Percentiles rank a stretch among this genome's conserved stretches.
Evolutionary conservation across 1,139 yeast species (phyloP).

Genomic region (Geotrichum cucujoidarum): DNA sequence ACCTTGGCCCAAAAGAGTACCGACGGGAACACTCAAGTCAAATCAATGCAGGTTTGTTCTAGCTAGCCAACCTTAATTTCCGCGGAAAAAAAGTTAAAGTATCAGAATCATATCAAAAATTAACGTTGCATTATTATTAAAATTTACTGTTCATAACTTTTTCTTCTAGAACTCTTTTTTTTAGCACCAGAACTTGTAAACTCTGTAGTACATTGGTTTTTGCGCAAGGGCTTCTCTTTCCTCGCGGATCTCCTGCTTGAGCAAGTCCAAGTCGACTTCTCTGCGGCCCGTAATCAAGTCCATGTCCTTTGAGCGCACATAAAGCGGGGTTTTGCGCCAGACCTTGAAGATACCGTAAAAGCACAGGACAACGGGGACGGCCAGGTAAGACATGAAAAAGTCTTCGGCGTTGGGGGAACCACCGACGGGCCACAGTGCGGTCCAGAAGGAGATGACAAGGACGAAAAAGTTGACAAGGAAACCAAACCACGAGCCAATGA

Average conservation of each 20-base stretch:
- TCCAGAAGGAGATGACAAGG: conserved; percentile 76
- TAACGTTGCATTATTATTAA: too few relatives aligned
- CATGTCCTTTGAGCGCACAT: conserved; percentile 34
- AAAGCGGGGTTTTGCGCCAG: conserved; percentile 41
- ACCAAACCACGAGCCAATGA: conserved; percentile 67
- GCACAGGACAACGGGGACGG: conserved; percentile 47
- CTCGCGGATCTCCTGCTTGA: conserved; percentile 48
- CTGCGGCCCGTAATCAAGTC: conserved; percentile 53
- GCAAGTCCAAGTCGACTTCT: conserved; percentile 49
- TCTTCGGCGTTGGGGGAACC: conserved; percentile 41
- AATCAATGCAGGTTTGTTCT: too few relatives aligned
- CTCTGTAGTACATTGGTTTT: conserved; percentile 38
- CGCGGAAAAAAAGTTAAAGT: too few relatives aligned
- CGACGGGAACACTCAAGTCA: too few relatives aligned
- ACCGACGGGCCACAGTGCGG: conserved; percentile 62
- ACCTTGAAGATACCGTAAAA: conserved; percentile 51
- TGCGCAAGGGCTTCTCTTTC: conserved; percentile 38
- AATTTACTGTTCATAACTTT: too few relatives aligned
- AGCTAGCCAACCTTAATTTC: too few relatives aligned
- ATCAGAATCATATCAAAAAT: too few relatives aligned
- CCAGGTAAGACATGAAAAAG: conserved; percentile 53
- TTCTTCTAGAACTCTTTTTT: too few relatives aligned
- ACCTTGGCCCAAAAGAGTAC: too few relatives aligned
- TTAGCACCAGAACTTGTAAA: conserved; percentile 45
- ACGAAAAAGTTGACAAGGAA: conserved; percentile 56